Evolutionary conservation across 805 yeast genomes (phyloP).

Genomic region (Saccharomyces paradoxus): DNA sequence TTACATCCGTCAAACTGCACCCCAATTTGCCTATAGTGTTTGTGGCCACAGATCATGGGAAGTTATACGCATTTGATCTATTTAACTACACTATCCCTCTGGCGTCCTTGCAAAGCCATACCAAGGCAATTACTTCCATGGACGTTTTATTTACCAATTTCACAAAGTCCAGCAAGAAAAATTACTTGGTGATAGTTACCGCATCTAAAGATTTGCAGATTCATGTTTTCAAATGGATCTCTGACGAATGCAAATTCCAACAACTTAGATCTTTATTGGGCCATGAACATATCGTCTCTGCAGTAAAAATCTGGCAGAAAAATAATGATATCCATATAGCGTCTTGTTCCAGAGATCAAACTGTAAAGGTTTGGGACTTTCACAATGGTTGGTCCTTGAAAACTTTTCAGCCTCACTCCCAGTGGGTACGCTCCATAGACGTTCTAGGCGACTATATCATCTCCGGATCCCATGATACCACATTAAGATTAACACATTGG

Average conservation of each 20-base stretch:
- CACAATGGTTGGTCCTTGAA: constrained; percentile 57
- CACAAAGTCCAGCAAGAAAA: constrained; percentile 9
- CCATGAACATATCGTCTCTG: constrained; percentile 80
- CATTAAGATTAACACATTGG: constrained; percentile 58
- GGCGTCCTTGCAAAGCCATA: constrained; percentile 62
- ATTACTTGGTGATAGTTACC: constrained; percentile 33
- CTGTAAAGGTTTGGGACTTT: constrained; percentile 60
- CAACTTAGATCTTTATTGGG: constrained; percentile 63
- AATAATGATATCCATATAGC: constrained; percentile 41
- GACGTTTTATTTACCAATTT: constrained; percentile 6
- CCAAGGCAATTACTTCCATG: constrained; percentile 46
- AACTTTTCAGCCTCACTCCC: constrained; percentile 71
- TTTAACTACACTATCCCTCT: constrained; percentile 54
- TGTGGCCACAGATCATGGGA: constrained; percentile 66
- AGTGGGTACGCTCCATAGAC: constrained; percentile 75
- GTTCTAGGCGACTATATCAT: constrained; percentile 49
- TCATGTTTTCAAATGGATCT: constrained; percentile 39
- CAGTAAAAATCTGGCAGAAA: constrained; percentile 41
- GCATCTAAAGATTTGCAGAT: constrained; percentile 46
- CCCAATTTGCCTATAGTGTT: constrained; percentile 61
- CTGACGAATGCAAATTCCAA: constrained; percentile 36
- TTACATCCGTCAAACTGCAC: constrained; percentile 62
- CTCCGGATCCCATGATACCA: constrained; percentile 74
- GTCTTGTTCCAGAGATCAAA: constrained; percentile 56
- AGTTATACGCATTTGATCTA: constrained; percentile 63